These are phyloP conservation scores for Phytopythium montanum DNA, from an alignment of 352 stramenopile genomes.

Conservation along the genomic window DNA sequence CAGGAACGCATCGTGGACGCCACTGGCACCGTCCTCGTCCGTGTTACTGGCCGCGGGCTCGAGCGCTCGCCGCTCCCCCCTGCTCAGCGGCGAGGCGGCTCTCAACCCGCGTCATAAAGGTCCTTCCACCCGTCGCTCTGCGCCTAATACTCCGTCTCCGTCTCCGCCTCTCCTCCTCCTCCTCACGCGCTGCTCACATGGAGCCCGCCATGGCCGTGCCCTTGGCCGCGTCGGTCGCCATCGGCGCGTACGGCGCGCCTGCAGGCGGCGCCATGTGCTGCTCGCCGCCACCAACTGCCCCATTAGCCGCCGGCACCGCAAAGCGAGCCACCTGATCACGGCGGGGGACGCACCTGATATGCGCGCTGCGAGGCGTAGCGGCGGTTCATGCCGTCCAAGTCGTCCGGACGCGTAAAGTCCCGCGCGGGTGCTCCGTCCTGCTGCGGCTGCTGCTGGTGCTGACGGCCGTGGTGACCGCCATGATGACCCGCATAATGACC, in stretches of 20 bases:
- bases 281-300: constrained; percentile 1
- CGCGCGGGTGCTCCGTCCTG: constrained; percentile 21
- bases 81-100: not conserved
- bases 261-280: constrained; percentile 70
- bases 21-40: not conserved
- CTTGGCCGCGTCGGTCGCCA: constrained; percentile 59
- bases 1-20: not conserved
- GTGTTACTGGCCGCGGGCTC: not conserved
- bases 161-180: constrained; percentile 2
- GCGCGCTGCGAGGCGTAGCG: constrained; percentile 73
- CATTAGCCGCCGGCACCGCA: not conserved
- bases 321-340: not conserved
- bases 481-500: constrained; percentile 27
- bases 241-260: constrained; percentile 59
- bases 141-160: not conserved
- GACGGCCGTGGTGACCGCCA: constrained; percentile 22
- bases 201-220: constrained; percentile 77
- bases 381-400: constrained; percentile 75
- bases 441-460: constrained; percentile 25
- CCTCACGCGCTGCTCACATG: constrained; percentile 29
- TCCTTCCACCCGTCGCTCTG: not conserved
- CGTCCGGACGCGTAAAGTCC: constrained; percentile 74
- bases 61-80: not conserved
- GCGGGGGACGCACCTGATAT: constrained; percentile 56
- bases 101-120: not conserved